Base-by-base conservation (phyloP, 108 stramenopile genomes). In the Cyclotella sp. region DNA sequence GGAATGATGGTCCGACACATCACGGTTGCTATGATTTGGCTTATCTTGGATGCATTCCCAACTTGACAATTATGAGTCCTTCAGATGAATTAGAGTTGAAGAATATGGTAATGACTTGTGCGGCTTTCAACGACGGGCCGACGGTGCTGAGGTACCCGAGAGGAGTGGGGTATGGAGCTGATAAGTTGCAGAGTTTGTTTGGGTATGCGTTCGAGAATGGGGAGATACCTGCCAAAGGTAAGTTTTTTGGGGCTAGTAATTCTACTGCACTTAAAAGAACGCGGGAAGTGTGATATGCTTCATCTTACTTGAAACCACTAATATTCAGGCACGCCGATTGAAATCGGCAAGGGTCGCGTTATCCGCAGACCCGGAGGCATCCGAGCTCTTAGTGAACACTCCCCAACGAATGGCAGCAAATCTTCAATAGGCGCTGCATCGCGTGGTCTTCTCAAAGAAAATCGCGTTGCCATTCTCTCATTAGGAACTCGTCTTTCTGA, bases 1-100 rank as follows among this genome's bases (percentile, higher is more conserved):
- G 98, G 53, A 98, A 98, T 72, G 98, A 97, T 78, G 98, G 98
- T 15, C 97, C 98, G 10, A 98, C 98, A 4, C 98, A 98, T 79
- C 98, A 98, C 75, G 97, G 96, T 18, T 91, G 93, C 67, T 97
- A 94, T 84, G 97, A 97, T 79, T 83, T 97, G 58, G 82, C 92
- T 26, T 98, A 98, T 81, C 41, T 97, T 41, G 98, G 97, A 28
- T 95, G 95, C 75, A 93, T 98, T 59, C 98, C 98, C 49, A 91
- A 96, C 68, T 85, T 98, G 54, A 96, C 89, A 68, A 97, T 98
- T 71, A 97, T 97, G 97, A 89, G 95, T 41, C 98, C 98, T 45
- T 88, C 89, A 51, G 97, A 98, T 67, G 98, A 98, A 73, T 85
- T 97, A 26, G 98, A 97, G 74, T 84, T 98, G 52, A 89, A 85